Percentiles rank a stretch among this genome's conserved stretches.
phyloP scores from a whole-genome alignment of 352 stramenopile genomes.

The Phytophthora fragariae region DNA sequence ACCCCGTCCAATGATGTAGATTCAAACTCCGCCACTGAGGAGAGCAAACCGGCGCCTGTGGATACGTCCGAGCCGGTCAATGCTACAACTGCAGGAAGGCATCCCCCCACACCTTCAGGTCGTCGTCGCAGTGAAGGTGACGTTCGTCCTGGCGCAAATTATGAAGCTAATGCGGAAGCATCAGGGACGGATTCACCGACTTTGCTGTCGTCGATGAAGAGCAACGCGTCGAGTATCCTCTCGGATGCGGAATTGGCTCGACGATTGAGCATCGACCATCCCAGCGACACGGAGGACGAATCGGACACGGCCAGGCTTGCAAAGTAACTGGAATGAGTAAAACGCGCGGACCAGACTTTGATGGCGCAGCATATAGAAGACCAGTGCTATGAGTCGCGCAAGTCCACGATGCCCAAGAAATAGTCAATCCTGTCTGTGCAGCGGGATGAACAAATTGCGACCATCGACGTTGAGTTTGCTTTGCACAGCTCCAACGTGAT shows the following conservation, averaged over 20 bases:
- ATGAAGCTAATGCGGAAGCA: constrained; percentile 4
- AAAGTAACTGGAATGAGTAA: constrained; percentile 18
- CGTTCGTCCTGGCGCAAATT: constrained; percentile 13
- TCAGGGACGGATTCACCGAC: constrained; percentile 18
- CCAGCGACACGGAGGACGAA: constrained; percentile 54
- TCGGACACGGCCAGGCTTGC: constrained; percentile 23
- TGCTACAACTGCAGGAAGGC: constrained; percentile 7
- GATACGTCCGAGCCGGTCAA: constrained; percentile 11
- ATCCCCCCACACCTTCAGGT: constrained; percentile 20
- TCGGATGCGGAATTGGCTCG: constrained; percentile 61
- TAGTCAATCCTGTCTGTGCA: not conserved
- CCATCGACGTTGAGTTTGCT: not conserved
- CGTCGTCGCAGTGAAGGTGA: constrained; percentile 44
- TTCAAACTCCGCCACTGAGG: not conserved
- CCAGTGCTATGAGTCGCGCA: not conserved
- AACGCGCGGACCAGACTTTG: not conserved
- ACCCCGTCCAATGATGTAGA: constrained; percentile 8
- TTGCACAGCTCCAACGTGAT: not conserved
- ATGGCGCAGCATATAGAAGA: constrained; percentile 1
- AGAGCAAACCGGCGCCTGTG: constrained; percentile 21
- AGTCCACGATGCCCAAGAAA: not conserved
- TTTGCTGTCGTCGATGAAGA: constrained; percentile 49
- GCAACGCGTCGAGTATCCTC: constrained; percentile 56
- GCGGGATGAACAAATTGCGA: not conserved
- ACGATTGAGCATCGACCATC: constrained; percentile 52